These are phyloP conservation scores for Ophiostoma novo-ulmi DNA, from an alignment of 2,329 filamentous ascomycete genomes.

Conservation along the genomic window DNA sequence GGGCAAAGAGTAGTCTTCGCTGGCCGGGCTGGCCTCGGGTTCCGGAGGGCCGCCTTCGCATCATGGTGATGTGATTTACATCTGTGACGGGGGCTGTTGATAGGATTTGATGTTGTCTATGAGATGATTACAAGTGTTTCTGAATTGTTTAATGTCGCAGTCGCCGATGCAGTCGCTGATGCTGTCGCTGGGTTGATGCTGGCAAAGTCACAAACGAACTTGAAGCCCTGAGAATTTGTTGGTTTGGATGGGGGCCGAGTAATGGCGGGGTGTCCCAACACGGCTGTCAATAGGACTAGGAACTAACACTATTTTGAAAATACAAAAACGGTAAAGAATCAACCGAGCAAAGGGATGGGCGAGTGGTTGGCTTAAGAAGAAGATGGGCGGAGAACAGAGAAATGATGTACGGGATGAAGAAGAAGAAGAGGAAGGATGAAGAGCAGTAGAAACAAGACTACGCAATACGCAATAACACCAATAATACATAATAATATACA, in stretches of 20 bases:
- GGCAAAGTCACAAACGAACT: background rate
- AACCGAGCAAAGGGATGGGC: conserved; percentile 3
- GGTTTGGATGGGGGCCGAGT: background rate
- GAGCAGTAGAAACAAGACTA: background rate
- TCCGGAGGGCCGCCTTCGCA: conserved; percentile 60
- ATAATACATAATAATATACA: no score
- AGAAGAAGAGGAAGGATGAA: background rate
- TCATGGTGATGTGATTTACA: conserved; percentile 43
- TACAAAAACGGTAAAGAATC: conserved; percentile 5
- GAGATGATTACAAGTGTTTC: background rate
- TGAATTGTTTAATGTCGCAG: background rate
- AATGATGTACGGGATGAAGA: background rate
- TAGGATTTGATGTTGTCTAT: background rate
- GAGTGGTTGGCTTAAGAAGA: background rate
- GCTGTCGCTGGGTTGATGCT: background rate
- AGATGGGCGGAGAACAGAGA: background rate
- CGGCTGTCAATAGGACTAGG: background rate
- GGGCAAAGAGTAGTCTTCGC: conserved; percentile 48
- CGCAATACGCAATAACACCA: background rate
- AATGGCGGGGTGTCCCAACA: background rate
- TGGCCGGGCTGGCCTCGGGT: conserved; percentile 42
- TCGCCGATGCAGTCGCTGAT: background rate
- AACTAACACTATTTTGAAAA: background rate
- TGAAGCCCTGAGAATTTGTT: background rate
- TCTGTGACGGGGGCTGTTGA: conserved; percentile 9